phyloP scores from a whole-genome alignment of 129 eudicot species.

The Flaveria brownii region DNA sequence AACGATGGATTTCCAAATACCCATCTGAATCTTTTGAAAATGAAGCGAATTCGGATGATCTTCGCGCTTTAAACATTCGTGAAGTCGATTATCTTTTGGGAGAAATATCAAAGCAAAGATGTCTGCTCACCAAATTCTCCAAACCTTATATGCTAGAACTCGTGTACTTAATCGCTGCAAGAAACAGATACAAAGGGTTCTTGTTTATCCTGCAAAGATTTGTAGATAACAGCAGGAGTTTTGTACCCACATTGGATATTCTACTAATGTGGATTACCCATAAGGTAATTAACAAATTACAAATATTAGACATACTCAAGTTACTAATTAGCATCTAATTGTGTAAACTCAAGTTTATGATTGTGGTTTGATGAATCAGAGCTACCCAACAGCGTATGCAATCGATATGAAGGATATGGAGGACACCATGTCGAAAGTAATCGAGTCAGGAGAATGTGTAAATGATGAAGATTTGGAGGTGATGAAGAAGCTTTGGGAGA shows the following conservation, averaged over 20 bases:
- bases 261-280: slow-evolving; percentile 88
- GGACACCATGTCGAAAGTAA: slow-evolving; percentile 48
- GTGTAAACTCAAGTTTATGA: background rate
- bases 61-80: slow-evolving; percentile 7
- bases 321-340: background rate
- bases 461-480: slow-evolving; percentile 50
- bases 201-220: slow-evolving; percentile 57
- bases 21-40: slow-evolving; percentile 83
- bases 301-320: background rate
- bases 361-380: slow-evolving; percentile 53
- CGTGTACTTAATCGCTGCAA: slow-evolving; percentile 79
- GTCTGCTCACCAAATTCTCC: slow-evolving; percentile 47
- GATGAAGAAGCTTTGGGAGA: slow-evolving; percentile 76
- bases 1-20: slow-evolving; percentile 64
- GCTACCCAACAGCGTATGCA: slow-evolving; percentile 80
- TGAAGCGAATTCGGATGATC: slow-evolving; percentile 39
- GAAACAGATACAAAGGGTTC: slow-evolving; percentile 67
- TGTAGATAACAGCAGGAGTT: slow-evolving; percentile 41
- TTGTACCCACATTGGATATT: slow-evolving; percentile 84
- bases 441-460: slow-evolving; percentile 48
- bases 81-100: slow-evolving; percentile 46
- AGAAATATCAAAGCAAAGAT: slow-evolving; percentile 50
- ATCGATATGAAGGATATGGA: slow-evolving; percentile 76
- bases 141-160: slow-evolving; percentile 77
- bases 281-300: slow-evolving; percentile 47